phyloP scores from a whole-genome alignment of 2,329 filamentous ascomycete species.

The Diaporthe citrichinensis region DNA sequence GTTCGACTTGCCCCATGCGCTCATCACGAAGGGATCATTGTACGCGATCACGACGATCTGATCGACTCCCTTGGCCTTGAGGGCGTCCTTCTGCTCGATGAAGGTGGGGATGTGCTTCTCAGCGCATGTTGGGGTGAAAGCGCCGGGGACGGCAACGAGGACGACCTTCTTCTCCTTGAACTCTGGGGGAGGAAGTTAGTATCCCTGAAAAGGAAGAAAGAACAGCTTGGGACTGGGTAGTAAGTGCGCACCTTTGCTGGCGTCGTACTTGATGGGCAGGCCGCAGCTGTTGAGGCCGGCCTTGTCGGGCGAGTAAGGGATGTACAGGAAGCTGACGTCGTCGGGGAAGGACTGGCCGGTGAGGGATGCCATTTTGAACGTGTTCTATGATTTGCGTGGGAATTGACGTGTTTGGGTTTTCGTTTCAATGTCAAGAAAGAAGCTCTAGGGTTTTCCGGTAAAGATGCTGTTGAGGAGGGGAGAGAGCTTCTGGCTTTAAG shows the following conservation, averaged over 20 bases:
- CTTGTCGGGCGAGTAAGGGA: conserved; percentile 80
- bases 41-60: conserved; percentile 83
- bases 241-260: conserved; percentile 73
- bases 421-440: conserved; percentile 41
- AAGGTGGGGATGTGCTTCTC: conserved; percentile 86
- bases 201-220: neutral
- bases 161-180: conserved; percentile 70
- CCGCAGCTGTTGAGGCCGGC: conserved; percentile 82
- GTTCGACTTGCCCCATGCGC: conserved; percentile 92
- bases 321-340: conserved; percentile 86
- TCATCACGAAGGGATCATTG: conserved; percentile 92
- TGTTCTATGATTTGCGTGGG: conserved; percentile 57
- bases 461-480: neutral
- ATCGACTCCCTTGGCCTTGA: conserved; percentile 87
- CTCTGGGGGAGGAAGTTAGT: conserved; percentile 53
- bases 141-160: conserved; percentile 73
- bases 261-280: conserved; percentile 82
- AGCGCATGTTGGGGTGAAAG: conserved; percentile 91
- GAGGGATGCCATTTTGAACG: conserved; percentile 37
- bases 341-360: conserved; percentile 87
- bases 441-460: neutral
- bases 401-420: neutral
- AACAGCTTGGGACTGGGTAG: neutral
- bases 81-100: conserved; percentile 77
- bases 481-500: conserved; percentile 25